Evolutionary conservation across 768 basidiomycete species (phyloP).

Genomic region (Inosperma sp.): DNA sequence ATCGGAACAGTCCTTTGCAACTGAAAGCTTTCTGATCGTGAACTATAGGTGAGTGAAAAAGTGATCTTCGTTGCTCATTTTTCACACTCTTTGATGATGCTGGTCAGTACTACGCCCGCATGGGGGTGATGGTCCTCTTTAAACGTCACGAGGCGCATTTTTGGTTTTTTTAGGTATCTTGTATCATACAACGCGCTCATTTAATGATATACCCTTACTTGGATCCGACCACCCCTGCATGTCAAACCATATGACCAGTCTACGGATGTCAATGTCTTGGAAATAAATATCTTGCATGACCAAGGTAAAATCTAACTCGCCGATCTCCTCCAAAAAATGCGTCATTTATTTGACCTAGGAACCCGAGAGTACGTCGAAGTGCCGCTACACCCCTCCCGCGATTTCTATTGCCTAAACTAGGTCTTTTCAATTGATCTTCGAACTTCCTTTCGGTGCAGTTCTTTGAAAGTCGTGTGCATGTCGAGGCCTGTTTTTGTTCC

Average conservation of each 20-base stretch:
- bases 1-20: conserved; percentile 65
- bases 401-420: too few relatives aligned
- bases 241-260: conserved; percentile 1
- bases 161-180: background rate
- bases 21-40: conserved; percentile 85
- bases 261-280: background rate
- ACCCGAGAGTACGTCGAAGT: too few relatives aligned
- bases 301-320: too few relatives aligned
- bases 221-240: background rate
- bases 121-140: conserved; percentile 32
- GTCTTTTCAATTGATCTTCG: too few relatives aligned
- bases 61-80: background rate
- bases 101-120: conserved; percentile 38
- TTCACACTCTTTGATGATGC: background rate
- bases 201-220: conserved; percentile 5
- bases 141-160: background rate
- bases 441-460: too few relatives aligned
- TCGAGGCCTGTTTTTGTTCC: too few relatives aligned
- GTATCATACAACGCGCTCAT: background rate
- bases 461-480: too few relatives aligned
- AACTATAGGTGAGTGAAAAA: conserved; percentile 68
- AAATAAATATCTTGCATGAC: too few relatives aligned
- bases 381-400: too few relatives aligned
- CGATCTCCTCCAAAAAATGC: too few relatives aligned
- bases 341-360: too few relatives aligned